Conservation (phyloP, 768 basidiomycete genomes). For the Tulasnella calospora region DNA sequence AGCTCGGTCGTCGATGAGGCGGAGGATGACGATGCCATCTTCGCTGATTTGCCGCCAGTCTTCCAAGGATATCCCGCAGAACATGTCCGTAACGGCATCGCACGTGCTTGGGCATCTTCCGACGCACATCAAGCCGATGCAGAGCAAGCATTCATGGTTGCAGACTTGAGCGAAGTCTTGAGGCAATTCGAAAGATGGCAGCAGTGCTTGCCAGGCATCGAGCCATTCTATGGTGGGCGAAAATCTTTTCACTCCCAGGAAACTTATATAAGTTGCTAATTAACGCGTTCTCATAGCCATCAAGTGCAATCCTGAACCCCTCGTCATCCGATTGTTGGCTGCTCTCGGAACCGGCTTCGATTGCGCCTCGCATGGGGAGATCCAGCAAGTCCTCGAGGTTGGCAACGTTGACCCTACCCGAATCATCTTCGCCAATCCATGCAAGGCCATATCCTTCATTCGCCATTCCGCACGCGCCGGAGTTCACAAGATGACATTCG, state of each 20-base stretch:
- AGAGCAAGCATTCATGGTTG: slow-evolving; percentile 95
- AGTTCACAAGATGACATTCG: slow-evolving; percentile 95
- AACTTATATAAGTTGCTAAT: slow-evolving; percentile 31
- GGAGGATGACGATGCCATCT: slow-evolving; percentile 41
- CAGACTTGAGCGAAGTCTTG: slow-evolving; percentile 85
- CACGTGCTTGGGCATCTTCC: slow-evolving; percentile 22
- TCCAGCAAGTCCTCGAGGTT: slow-evolving; percentile 67
- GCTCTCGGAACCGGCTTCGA: slow-evolving; percentile 92
- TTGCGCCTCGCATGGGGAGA: slow-evolving; percentile 94
- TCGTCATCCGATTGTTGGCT: slow-evolving; percentile 84
- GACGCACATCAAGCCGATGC: slow-evolving; percentile 52
- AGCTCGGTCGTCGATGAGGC: slow-evolving; percentile 12
- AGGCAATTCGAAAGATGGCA: slow-evolving; percentile 80
- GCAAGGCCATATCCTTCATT: slow-evolving; percentile 93
- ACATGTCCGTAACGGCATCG: slow-evolving; percentile 69
- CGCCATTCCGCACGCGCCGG: slow-evolving; percentile 72
- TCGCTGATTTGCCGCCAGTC: slow-evolving; percentile 63
- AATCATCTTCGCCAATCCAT: slow-evolving; percentile 98
- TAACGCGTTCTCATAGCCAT: slow-evolving; percentile 54
- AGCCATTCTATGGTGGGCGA: slow-evolving; percentile 84
- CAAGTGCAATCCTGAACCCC: slow-evolving; percentile 98
- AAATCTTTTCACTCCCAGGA: slow-evolving; percentile 18
- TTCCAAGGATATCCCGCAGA: slow-evolving; percentile 63
- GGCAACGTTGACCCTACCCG: slow-evolving; percentile 65
- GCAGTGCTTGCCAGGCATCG: slow-evolving; percentile 69